These are phyloP conservation scores for Dothistroma pini DNA, from an alignment of 2,329 filamentous ascomycete genomes.

Conservation along the genomic window DNA sequence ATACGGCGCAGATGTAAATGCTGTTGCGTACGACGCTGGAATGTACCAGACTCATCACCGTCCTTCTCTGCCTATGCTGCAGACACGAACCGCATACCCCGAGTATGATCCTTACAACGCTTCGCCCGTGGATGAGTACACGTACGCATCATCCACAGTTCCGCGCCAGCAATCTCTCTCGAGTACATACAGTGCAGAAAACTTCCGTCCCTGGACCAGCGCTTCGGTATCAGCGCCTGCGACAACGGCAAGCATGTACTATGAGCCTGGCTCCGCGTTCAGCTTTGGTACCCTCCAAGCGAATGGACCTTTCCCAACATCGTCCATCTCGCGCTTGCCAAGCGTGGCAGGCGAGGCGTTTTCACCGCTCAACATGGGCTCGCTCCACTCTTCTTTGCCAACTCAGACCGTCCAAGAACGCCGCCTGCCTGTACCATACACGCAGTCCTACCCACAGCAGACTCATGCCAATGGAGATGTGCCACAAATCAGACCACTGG, in stretches of 20 bases:
- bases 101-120: conserved; percentile 31
- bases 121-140: conserved; percentile 30
- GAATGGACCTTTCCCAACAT: conserved; percentile 18
- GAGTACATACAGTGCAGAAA: conserved; percentile 27
- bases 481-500: conserved; percentile 27
- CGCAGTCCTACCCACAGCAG: conserved; percentile 20
- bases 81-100: conserved; percentile 27
- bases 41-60: conserved; percentile 20
- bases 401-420: conserved; percentile 31
- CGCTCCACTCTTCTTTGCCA: conserved; percentile 34
- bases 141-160: conserved; percentile 23
- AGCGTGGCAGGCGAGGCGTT: conserved; percentile 29
- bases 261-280: conserved; percentile 28
- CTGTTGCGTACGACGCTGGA: conserved; percentile 13
- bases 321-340: conserved; percentile 23
- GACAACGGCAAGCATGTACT: conserved; percentile 25
- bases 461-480: conserved; percentile 18
- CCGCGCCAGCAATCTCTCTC: conserved; percentile 28
- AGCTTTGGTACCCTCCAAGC: conserved; percentile 29
- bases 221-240: conserved; percentile 26
- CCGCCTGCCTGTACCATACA: conserved; percentile 31
- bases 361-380: conserved; percentile 35
- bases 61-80: conserved; percentile 27
- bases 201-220: conserved; percentile 29
- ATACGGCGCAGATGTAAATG: conserved; percentile 15